phyloP scores from a whole-genome alignment of 495 filamentous ascomycete genomes.

The Bombardia bombarda region DNA sequence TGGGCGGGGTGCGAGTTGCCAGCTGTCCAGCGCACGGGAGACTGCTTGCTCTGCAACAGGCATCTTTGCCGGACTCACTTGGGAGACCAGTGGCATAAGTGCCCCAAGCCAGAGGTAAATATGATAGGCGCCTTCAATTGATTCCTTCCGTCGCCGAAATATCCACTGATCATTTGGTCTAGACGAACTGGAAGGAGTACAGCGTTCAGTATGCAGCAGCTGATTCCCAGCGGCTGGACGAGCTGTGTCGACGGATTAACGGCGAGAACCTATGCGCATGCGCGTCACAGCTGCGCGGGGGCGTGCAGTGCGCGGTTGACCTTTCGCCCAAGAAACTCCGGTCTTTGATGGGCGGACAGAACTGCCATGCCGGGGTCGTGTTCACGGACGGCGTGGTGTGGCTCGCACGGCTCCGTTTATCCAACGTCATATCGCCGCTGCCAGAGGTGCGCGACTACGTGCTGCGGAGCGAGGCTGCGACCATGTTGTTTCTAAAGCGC shows the following conservation, averaged over 20 bases:
- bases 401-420: conserved; percentile 1
- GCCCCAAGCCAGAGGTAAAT: conserved; percentile 1
- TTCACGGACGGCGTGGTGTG: conserved; percentile 3
- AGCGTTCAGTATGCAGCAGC: not conserved
- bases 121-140: not conserved
- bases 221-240: not conserved
- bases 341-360: conserved; percentile 15
- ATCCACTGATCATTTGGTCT: not conserved
- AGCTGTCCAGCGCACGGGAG: conserved; percentile 2
- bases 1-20: not conserved
- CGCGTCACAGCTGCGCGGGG: conserved; percentile 8
- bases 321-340: conserved; percentile 7
- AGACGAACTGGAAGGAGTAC: conserved; percentile 1
- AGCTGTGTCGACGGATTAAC: not conserved
- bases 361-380: conserved; percentile 8
- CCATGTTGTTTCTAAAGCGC: not conserved
- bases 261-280: not conserved
- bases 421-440: conserved; percentile 1
- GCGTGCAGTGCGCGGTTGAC: conserved; percentile 8
- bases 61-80: conserved; percentile 2
- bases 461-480: conserved; percentile 2
- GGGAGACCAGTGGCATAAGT: not conserved
- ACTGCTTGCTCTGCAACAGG: conserved; percentile 3
- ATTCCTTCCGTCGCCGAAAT: not conserved
- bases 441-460: conserved; percentile 2